A percentile compares a stretch with the other conserved stretches of the same genome.
phyloP scores from a whole-genome alignment of 2,329 filamentous ascomycete species.

The Dactylellina cionopaga region DNA sequence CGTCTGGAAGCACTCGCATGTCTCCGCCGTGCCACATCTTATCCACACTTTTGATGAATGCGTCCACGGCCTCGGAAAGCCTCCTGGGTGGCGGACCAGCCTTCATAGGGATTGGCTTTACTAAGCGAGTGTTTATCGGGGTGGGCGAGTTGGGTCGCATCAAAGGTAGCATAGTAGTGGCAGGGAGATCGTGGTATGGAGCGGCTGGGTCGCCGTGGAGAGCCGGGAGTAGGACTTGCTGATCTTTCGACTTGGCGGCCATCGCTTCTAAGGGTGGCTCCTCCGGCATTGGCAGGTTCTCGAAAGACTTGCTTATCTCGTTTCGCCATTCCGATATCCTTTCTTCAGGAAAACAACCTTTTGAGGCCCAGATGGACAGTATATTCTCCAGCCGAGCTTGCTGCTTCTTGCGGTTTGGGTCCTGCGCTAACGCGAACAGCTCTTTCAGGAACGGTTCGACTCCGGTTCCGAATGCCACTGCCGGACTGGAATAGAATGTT shows the following conservation, averaged over 20 bases:
- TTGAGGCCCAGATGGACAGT: conserved; percentile 75
- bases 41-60: conserved; percentile 75
- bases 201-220: conserved; percentile 78
- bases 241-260: conserved; percentile 27
- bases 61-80: conserved; percentile 75
- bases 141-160: conserved; percentile 79
- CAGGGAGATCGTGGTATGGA: conserved; percentile 84
- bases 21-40: conserved; percentile 70
- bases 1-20: conserved; percentile 67
- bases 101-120: conserved; percentile 76
- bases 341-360: conserved; percentile 69
- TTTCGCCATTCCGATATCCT: conserved; percentile 70
- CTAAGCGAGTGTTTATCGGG: conserved; percentile 75
- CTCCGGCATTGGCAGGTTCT: conserved; percentile 44
- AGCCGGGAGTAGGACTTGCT: conserved; percentile 68
- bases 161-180: conserved; percentile 80
- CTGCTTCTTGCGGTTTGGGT: conserved; percentile 71
- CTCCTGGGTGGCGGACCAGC: conserved; percentile 74
- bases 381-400: conserved; percentile 72
- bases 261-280: background rate
- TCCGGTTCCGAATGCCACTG: conserved; percentile 67
- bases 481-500: conserved; percentile 65
- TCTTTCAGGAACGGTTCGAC: conserved; percentile 70
- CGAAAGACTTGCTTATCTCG: conserved; percentile 62
- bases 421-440: conserved; percentile 70